phyloP scores from a whole-genome alignment of 805 yeast species.

The Yarrowia sp. region DNA sequence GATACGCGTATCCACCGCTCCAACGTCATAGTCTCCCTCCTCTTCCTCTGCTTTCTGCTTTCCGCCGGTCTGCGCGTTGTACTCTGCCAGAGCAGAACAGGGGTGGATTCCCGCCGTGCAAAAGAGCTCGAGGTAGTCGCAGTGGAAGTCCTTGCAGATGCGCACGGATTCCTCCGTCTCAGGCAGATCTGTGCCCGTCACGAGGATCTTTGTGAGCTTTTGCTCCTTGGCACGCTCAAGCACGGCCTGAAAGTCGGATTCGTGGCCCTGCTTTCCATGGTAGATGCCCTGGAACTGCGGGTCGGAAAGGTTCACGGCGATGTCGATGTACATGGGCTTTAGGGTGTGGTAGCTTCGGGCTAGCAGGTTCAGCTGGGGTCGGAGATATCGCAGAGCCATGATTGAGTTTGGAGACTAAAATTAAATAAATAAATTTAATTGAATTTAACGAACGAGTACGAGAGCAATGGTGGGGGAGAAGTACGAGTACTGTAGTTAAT shows the following conservation, averaged over 20 bases:
- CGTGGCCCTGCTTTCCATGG: conserved; percentile 66
- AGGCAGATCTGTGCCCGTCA: conserved; percentile 76
- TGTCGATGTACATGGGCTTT: conserved; percentile 38
- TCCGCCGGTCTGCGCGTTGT: conserved; percentile 34
- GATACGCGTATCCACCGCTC: conserved; percentile 42
- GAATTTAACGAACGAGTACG: too few relatives aligned
- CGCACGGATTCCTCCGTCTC: conserved; percentile 66
- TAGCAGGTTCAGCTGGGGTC: not conserved
- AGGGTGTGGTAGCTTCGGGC: not conserved
- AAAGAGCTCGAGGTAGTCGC: conserved; percentile 39
- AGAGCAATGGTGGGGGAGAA: too few relatives aligned
- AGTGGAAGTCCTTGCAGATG: conserved; percentile 46
- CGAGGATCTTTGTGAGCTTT: conserved; percentile 65
- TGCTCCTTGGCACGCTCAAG: conserved; percentile 62
- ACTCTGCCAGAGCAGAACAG: conserved; percentile 68
- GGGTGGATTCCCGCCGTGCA: conserved; percentile 97
- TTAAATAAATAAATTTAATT: too few relatives aligned
- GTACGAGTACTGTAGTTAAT: too few relatives aligned
- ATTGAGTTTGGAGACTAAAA: conserved; percentile 13
- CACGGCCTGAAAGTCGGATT: conserved; percentile 62
- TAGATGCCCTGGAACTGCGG: conserved; percentile 82
- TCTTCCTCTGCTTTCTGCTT: conserved; percentile 30
- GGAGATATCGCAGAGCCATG: not conserved
- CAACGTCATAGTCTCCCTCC: conserved; percentile 3
- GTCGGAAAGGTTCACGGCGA: conserved; percentile 81